Evolutionary conservation across 768 basidiomycete genomes (phyloP).

Genomic region (Hygrocybe punicea): DNA sequence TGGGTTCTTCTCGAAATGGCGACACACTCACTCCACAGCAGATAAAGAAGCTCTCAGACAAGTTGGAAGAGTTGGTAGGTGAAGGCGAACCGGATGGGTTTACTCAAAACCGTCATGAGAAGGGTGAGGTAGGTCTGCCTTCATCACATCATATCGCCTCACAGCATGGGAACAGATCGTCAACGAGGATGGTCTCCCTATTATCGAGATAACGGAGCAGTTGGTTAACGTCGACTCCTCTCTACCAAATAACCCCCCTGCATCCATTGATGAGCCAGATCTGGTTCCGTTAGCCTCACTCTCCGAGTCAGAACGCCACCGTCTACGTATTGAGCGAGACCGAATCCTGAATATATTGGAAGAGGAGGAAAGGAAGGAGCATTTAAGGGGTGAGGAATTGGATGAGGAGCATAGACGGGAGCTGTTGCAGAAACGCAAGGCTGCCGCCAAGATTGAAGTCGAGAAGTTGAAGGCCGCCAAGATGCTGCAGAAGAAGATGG

Average conservation of each 20-base stretch:
- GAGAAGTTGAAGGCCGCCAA: conserved; percentile 40
- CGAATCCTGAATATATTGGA: conserved; percentile 66
- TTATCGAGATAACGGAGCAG: conserved; percentile 73
- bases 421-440: conserved; percentile 48
- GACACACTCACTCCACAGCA: conserved; percentile 46
- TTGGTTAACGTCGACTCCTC: conserved; percentile 24
- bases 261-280: conserved; percentile 39
- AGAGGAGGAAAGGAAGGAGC: conserved; percentile 56
- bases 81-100: conserved; percentile 34
- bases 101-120: conserved; percentile 44
- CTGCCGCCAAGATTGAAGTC: conserved; percentile 42
- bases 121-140: conserved; percentile 57
- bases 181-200: conserved; percentile 76
- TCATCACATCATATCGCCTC: conserved; percentile 15
- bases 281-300: conserved; percentile 48
- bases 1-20: conserved; percentile 14
- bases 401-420: conserved; percentile 45
- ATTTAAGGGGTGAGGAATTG: conserved; percentile 38
- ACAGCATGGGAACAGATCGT: conserved; percentile 45
- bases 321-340: conserved; percentile 56
- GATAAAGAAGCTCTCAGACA: conserved; percentile 53
- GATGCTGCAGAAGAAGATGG: conserved; percentile 77
- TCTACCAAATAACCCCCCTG: conserved; percentile 11
- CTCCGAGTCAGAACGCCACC: conserved; percentile 40
- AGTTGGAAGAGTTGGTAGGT: conserved; percentile 56